phyloP scores from a whole-genome alignment of 371 early-diverging fungal genomes.

The Rhizopus sp. region DNA sequence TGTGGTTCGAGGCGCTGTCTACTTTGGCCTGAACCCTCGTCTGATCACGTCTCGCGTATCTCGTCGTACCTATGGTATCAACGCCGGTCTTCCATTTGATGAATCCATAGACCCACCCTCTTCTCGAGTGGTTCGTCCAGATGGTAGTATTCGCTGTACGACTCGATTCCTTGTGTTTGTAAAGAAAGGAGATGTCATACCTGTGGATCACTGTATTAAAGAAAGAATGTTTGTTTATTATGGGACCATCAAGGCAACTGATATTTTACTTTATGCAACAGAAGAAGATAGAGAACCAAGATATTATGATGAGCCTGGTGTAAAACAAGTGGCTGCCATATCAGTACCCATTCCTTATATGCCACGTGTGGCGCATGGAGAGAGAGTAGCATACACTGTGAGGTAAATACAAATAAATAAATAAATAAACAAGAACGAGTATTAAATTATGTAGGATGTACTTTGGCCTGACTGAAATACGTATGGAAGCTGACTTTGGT shows the following conservation, averaged over 20 bases:
- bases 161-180: conserved; percentile 48
- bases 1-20: conserved; percentile 54
- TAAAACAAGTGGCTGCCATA: conserved; percentile 44
- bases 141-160: conserved; percentile 48
- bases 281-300: conserved; percentile 40
- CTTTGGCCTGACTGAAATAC: conserved; percentile 50
- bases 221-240: conserved; percentile 56
- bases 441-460: conserved; percentile 36
- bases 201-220: conserved; percentile 44
- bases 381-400: conserved; percentile 43
- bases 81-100: conserved; percentile 61
- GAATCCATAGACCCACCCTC: conserved; percentile 27
- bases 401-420: conserved; percentile 24
- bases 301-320: conserved; percentile 39
- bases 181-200: conserved; percentile 39
- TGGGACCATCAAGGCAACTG: conserved; percentile 42
- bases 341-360: conserved; percentile 47
- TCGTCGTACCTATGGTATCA: conserved; percentile 63
- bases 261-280: conserved; percentile 49
- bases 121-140: conserved; percentile 42
- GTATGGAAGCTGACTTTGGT: conserved; percentile 55
- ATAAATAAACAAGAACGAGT: not conserved
- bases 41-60: conserved; percentile 56
- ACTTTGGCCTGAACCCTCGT: conserved; percentile 54
- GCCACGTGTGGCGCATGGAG: conserved; percentile 31